Evolutionary conservation across 176 grass and related monocot genomes (phyloP), one percentile per base, ranked within the genome.

Genomic region (Alloteropsis semialata): DNA sequence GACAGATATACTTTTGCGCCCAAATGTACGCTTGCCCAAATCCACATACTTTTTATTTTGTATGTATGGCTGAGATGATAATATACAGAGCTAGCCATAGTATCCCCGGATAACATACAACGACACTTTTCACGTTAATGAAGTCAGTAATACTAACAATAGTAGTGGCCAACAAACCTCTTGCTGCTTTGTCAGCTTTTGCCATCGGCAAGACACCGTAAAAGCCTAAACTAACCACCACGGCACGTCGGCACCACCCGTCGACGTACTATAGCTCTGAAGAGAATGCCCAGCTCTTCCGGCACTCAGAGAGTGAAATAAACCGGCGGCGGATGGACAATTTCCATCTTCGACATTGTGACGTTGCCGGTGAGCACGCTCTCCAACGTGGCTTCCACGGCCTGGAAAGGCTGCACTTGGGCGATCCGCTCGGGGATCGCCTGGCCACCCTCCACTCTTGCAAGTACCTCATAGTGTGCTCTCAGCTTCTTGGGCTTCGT

Each of bases 381-480:
- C 43, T 85, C 46, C 2, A 36, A 42, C 25, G 78, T 82, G 51
- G 76, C 54, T 49, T 92, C 88, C 2, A 65, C 49, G 0, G 38
- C 67, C 44, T 88, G 36, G 68, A 89, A 88, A 61, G 96, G 90
- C 38, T 82, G 81, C 32, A 95, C 90, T 42, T 73, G 63, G 0
- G 86, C 86, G 0, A 95, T 98, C 82, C 88, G 90, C 72, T 98
- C 95, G 0, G 90, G 92, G 16, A 98, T 85, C 16, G 88, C 75
- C 50, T 93, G 86, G 14, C 92, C 89, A 0, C 74, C 85, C 41
- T 95, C 96, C 30, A 98, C 82, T n/a, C 90, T 84, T 25, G 90
- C 90, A 64, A 98, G 88, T 17, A 98, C 96, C 76, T 95, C 96
- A 62, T 91, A 98, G 41, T 95, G 92, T 15, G 84, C 71, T 74